Conservation (phyloP, 306 rosid species). For the Castanopsis chinensis region DNA sequence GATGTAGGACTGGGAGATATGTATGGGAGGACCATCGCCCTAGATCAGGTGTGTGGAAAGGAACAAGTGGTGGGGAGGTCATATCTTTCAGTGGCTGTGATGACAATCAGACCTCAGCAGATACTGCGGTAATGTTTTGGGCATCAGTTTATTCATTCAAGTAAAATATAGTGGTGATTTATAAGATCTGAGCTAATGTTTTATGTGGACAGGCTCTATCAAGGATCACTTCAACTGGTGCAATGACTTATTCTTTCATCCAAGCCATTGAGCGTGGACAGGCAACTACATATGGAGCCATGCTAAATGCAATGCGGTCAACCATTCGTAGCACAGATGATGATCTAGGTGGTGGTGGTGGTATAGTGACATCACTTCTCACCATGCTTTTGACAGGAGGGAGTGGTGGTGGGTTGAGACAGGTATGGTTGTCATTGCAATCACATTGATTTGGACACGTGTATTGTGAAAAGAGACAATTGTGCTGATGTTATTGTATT, state of each 20-base stretch:
- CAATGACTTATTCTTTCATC: slow-evolving; percentile 47
- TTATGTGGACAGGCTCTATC: slow-evolving; percentile 31
- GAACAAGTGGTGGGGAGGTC: slow-evolving; percentile 51
- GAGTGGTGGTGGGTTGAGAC: slow-evolving; percentile 28
- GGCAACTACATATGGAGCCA: slow-evolving; percentile 32
- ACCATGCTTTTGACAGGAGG: slow-evolving; percentile 40
- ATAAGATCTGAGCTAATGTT: not conserved
- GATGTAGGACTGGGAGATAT: slow-evolving; percentile 37
- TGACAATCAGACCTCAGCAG: slow-evolving; percentile 48
- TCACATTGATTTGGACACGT: not conserved
- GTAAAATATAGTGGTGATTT: not conserved
- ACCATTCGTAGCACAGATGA: slow-evolving; percentile 19
- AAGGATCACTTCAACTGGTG: slow-evolving; percentile 37
- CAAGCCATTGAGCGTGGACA: slow-evolving; percentile 45
- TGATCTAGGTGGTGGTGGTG: slow-evolving; percentile 15
- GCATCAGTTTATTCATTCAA: not conserved
- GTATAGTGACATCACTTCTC: slow-evolving; percentile 35
- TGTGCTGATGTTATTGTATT: not conserved
- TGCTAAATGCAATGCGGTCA: slow-evolving; percentile 39
- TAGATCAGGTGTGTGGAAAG: slow-evolving; percentile 43
- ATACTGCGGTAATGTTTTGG: slow-evolving; percentile 28
- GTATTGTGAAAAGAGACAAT: not conserved
- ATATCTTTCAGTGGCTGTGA: slow-evolving; percentile 56
- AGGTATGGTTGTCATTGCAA: slow-evolving; percentile 13
- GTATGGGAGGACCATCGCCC: slow-evolving; percentile 57